Percentiles rank a stretch among this genome's conserved stretches.
Evolutionary conservation across 1,284 basidiomycete genomes (phyloP).

Genomic region (Cystobasidium pallidum): DNA sequence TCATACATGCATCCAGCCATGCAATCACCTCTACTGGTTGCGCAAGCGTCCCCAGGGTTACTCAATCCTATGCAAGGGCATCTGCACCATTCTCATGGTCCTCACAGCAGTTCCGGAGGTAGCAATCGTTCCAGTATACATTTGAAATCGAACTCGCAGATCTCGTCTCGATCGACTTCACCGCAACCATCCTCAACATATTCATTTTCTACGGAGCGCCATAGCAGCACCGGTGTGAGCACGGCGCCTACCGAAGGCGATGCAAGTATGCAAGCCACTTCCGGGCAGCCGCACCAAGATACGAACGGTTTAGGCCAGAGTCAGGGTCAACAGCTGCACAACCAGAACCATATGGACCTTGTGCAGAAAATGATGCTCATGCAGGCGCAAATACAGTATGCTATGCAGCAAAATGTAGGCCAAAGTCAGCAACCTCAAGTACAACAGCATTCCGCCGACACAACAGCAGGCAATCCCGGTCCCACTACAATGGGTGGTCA

Average conservation of each 20-base stretch:
- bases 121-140: neutral
- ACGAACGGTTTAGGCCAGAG: neutral
- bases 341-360: constrained; percentile 23
- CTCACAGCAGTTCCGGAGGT: neutral
- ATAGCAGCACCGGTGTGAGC: neutral
- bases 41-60: neutral
- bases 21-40: neutral
- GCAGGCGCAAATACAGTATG: constrained; percentile 38
- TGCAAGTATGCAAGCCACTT: neutral
- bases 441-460: neutral
- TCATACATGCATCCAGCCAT: neutral
- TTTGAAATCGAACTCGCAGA: neutral
- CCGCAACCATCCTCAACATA: constrained; percentile 10
- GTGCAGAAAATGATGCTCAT: constrained; percentile 24
- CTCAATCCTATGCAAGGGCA: neutral
- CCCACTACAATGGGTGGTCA: neutral
- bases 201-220: neutral
- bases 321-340: neutral
- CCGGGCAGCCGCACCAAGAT: neutral
- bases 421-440: constrained; percentile 31
- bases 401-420: constrained; percentile 26
- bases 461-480: neutral
- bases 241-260: neutral
- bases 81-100: neutral
- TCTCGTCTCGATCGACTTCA: constrained; percentile 16